phyloP scores from a whole-genome alignment of 495 filamentous ascomycete genomes.

The Trypethelium eluteriae region DNA sequence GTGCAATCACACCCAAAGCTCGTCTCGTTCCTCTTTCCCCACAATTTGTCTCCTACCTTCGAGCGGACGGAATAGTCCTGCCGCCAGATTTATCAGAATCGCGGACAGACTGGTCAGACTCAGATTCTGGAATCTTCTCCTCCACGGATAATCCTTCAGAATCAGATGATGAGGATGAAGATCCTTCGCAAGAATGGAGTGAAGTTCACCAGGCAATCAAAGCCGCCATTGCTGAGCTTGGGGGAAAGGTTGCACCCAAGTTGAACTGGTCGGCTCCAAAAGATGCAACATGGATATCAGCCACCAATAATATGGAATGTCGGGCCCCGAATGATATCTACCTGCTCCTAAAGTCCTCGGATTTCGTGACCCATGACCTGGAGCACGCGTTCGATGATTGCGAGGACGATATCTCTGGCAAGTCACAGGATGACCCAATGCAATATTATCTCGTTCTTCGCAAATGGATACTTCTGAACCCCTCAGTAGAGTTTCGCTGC shows the following conservation, averaged over 20 bases:
- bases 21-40: constrained; percentile 67
- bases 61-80: constrained; percentile 85
- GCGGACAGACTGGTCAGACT: constrained; percentile 34
- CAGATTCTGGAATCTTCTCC: constrained; percentile 39
- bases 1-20: constrained; percentile 72
- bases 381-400: constrained; percentile 87
- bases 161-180: constrained; percentile 42
- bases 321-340: constrained; percentile 83
- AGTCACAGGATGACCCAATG: constrained; percentile 33
- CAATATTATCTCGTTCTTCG: constrained; percentile 70
- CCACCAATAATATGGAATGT: constrained; percentile 87
- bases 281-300: constrained; percentile 90
- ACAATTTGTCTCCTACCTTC: constrained; percentile 77
- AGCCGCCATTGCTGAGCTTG: constrained; percentile 65
- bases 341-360: constrained; percentile 80
- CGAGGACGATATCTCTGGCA: constrained; percentile 32
- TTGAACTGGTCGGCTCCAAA: constrained; percentile 96
- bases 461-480: constrained; percentile 72
- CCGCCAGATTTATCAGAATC: constrained; percentile 49
- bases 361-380: constrained; percentile 89
- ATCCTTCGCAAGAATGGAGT: constrained; percentile 54
- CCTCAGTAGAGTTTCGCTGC: constrained; percentile 85
- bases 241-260: constrained; percentile 79
- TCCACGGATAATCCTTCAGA: constrained; percentile 24
- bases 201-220: constrained; percentile 71